Evolutionary conservation across 352 stramenopile species (phyloP).

Genomic region (Achlya hypogyna): DNA sequence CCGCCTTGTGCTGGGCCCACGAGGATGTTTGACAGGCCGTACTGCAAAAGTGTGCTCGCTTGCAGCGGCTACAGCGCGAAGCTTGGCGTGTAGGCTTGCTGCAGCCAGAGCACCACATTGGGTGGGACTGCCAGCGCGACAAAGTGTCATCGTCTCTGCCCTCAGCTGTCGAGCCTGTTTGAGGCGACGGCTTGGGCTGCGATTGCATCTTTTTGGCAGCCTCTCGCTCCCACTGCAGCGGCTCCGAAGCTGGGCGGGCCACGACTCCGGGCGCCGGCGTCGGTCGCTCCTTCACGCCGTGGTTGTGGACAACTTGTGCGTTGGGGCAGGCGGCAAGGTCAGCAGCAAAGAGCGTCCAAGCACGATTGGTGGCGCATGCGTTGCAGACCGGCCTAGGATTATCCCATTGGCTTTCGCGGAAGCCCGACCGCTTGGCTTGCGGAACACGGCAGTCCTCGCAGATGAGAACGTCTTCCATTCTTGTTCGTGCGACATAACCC

Average conservation of each 20-base stretch:
- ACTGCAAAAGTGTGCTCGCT: constrained; percentile 15
- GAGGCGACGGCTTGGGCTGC: background rate
- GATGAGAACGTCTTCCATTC: background rate
- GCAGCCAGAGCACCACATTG: constrained; percentile 5
- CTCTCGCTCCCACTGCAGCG: constrained; percentile 8
- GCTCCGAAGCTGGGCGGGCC: background rate
- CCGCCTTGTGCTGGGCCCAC: constrained; percentile 2
- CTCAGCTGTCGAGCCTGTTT: background rate
- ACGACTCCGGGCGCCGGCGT: background rate
- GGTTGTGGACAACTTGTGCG: constrained; percentile 17
- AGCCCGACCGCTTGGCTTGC: constrained; percentile 1
- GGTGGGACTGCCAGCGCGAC: background rate
- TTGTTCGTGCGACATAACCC: background rate
- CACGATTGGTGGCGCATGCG: constrained; percentile 7
- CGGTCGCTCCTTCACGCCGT: background rate
- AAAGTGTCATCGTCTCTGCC: background rate
- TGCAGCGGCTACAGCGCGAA: constrained; percentile 17
- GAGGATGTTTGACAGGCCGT: constrained; percentile 2
- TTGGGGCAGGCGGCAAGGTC: constrained; percentile 19
- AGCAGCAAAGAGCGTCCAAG: constrained; percentile 15
- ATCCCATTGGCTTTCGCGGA: constrained; percentile 19
- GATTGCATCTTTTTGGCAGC: constrained; percentile 13
- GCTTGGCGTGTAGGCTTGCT: background rate
- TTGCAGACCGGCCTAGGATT: constrained; percentile 19
- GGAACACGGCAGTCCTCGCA: constrained; percentile 13